Percentiles rank a stretch among this genome's conserved stretches.
phyloP scores from a whole-genome alignment of 805 yeast genomes.

The Ogataea paraovalis region DNA sequence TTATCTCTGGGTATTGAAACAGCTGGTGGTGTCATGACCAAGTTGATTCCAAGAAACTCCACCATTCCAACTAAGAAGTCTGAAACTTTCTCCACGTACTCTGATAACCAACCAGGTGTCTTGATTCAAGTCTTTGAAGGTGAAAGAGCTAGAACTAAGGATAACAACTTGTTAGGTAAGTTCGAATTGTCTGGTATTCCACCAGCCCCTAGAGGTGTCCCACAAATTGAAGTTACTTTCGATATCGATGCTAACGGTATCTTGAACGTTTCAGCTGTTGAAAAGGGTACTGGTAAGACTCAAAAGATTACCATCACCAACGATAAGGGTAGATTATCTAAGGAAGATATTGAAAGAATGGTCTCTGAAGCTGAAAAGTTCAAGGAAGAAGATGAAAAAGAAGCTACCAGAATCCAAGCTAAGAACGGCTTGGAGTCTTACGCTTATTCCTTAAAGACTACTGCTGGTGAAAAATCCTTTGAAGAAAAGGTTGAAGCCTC shows the following conservation, averaged over 20 bases:
- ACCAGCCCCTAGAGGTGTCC: slow-evolving; percentile 93
- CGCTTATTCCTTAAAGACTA: slow-evolving; percentile 87
- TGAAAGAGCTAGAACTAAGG: slow-evolving; percentile 97
- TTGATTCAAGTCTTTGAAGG: slow-evolving; percentile 99
- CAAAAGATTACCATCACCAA: slow-evolving; percentile 96
- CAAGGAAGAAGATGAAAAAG: slow-evolving; percentile 95
- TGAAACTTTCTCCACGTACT: slow-evolving; percentile 93
- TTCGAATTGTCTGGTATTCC: slow-evolving; percentile 93
- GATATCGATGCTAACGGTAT: slow-evolving; percentile 96
- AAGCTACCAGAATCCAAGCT: slow-evolving; percentile 87
- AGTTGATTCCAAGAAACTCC: slow-evolving; percentile 88
- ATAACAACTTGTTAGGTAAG: slow-evolving; percentile 96
- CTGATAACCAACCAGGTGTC: slow-evolving; percentile 94
- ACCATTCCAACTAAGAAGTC: slow-evolving; percentile 96
- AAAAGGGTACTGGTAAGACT: slow-evolving; percentile 98
- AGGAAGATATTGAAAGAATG: slow-evolving; percentile 98
- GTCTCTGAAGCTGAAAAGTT: slow-evolving; percentile 96
- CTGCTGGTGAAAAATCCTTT: slow-evolving; percentile 69
- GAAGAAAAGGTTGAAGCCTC: slow-evolving; percentile 64
- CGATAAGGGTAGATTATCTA: slow-evolving; percentile 97
- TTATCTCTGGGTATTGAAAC: slow-evolving; percentile 95
- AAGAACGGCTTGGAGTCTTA: slow-evolving; percentile 95
- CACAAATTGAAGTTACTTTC: slow-evolving; percentile 90
- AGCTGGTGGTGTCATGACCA: slow-evolving; percentile 95
- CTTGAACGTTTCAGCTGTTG: slow-evolving; percentile 86